Evolutionary conservation across 2,329 filamentous ascomycete genomes (phyloP).

Genomic region (Sclerotinia glacialis): DNA sequence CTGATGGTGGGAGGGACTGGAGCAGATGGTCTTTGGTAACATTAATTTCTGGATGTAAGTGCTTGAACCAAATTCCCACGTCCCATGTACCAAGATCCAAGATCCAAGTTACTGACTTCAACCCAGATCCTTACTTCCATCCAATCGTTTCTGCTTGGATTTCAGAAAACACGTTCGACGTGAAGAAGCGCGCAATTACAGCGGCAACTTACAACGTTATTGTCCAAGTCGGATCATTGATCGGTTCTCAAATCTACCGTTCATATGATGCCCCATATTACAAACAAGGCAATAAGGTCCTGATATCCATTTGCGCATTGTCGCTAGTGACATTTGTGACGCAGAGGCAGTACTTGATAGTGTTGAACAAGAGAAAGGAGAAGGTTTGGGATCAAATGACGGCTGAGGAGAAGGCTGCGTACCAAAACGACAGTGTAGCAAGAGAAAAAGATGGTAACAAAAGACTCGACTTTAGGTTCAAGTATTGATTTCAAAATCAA

Average conservation of each 20-base stretch:
- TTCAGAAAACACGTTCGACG: conserved; percentile 57
- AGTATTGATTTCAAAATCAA: conserved; percentile 1
- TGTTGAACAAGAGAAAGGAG: conserved; percentile 49
- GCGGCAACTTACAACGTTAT: conserved; percentile 61
- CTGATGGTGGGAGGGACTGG: conserved; percentile 30
- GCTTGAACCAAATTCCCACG: conserved; percentile 17
- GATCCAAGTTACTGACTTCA: not conserved
- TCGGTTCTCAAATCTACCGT: conserved; percentile 41
- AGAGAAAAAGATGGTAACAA: conserved; percentile 32
- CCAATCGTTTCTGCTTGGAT: conserved; percentile 50
- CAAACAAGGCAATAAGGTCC: conserved; percentile 51
- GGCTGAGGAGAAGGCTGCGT: conserved; percentile 45
- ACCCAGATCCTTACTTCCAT: conserved; percentile 35
- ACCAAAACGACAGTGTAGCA: conserved; percentile 46
- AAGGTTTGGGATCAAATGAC: conserved; percentile 48
- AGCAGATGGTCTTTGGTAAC: conserved; percentile 24
- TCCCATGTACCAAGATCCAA: not conserved
- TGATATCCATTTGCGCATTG: conserved; percentile 48
- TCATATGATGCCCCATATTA: conserved; percentile 51
- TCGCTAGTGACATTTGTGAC: conserved; percentile 46
- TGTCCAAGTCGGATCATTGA: conserved; percentile 45
- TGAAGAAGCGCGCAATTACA: conserved; percentile 60
- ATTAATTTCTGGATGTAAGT: conserved; percentile 28
- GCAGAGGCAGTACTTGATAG: conserved; percentile 48
- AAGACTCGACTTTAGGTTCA: conserved; percentile 20